Percentiles rank a stretch among this genome's conserved stretches.
These are phyloP conservation scores for Galerina marginata DNA, from an alignment of 768 basidiomycete species.

Conservation along the genomic window DNA sequence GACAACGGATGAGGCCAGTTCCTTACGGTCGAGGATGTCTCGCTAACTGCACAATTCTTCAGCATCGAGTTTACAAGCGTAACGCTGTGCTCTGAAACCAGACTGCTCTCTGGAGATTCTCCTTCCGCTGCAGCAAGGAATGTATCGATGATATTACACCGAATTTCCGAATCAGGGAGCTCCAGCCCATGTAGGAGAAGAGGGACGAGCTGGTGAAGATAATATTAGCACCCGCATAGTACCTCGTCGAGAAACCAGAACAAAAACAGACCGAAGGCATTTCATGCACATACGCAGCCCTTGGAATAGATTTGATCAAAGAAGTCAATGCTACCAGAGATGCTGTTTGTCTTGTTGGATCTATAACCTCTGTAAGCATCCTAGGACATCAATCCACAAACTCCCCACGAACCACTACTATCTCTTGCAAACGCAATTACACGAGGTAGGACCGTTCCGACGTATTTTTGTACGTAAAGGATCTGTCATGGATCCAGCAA, in stretches of 20 bases:
- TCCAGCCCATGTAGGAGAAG: slow-evolving; percentile 86
- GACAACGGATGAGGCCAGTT: background rate
- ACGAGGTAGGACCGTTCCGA: slow-evolving; percentile 71
- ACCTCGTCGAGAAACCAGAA: background rate
- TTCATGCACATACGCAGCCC: slow-evolving; percentile 71
- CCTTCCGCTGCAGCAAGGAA: slow-evolving; percentile 73
- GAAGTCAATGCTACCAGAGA: slow-evolving; percentile 85
- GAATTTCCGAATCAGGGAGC: slow-evolving; percentile 73
- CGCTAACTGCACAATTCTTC: slow-evolving; percentile 56
- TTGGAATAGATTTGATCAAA: slow-evolving; percentile 80
- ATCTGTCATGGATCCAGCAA: slow-evolving; percentile 47
- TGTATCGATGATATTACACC: slow-evolving; percentile 81
- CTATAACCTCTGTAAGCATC: slow-evolving; percentile 34
- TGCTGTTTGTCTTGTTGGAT: slow-evolving; percentile 59
- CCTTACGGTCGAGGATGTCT: slow-evolving; percentile 63
- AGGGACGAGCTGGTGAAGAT: slow-evolving; percentile 75
- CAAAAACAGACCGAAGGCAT: slow-evolving; percentile 57
- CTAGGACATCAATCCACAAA: background rate
- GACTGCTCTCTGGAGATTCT: slow-evolving; percentile 48
- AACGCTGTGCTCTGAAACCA: slow-evolving; percentile 71
- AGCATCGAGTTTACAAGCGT: slow-evolving; percentile 77
- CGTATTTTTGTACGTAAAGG: slow-evolving; percentile 77
- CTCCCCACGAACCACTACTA: slow-evolving; percentile 48
- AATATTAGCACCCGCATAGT: background rate
- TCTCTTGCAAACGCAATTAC: slow-evolving; percentile 72